phyloP scores from a whole-genome alignment of 2,329 filamentous ascomycete species.

The Alternaria sp. region DNA sequence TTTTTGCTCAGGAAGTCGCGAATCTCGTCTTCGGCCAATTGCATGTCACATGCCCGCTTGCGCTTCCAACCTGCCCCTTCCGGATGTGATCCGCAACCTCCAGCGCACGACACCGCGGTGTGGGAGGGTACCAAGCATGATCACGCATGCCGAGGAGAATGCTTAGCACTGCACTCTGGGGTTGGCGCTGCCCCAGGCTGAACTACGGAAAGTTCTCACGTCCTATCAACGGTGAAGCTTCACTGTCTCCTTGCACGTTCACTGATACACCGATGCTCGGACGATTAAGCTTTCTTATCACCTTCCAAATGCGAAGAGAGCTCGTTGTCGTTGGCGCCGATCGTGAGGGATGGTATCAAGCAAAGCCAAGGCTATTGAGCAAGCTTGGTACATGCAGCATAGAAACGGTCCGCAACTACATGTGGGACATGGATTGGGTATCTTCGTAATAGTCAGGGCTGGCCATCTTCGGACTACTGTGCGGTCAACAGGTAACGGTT shows the following conservation, averaged over 20 bases:
- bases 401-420: background rate
- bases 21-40: constrained; percentile 14
- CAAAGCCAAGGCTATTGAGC: constrained; percentile 19
- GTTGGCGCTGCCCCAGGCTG: background rate
- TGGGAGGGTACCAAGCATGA: constrained; percentile 16
- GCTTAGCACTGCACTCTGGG: constrained; percentile 8
- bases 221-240: background rate
- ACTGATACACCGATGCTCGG: background rate
- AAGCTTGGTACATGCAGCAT: constrained; percentile 23
- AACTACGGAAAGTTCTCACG: background rate
- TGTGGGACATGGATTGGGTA: constrained; percentile 4
- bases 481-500: background rate
- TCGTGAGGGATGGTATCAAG: background rate
- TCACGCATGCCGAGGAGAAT: constrained; percentile 19
- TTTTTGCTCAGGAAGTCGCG: background rate
- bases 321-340: background rate
- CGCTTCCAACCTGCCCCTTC: constrained; percentile 25
- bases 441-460: background rate
- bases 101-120: background rate
- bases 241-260: background rate
- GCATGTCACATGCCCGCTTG: constrained; percentile 6
- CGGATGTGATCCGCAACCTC: constrained; percentile 8
- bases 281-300: background rate
- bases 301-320: background rate
- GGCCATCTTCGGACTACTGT: background rate